phyloP scores from a whole-genome alignment of 1,139 yeast genomes.

The Debaryomyces nepalensis region DNA sequence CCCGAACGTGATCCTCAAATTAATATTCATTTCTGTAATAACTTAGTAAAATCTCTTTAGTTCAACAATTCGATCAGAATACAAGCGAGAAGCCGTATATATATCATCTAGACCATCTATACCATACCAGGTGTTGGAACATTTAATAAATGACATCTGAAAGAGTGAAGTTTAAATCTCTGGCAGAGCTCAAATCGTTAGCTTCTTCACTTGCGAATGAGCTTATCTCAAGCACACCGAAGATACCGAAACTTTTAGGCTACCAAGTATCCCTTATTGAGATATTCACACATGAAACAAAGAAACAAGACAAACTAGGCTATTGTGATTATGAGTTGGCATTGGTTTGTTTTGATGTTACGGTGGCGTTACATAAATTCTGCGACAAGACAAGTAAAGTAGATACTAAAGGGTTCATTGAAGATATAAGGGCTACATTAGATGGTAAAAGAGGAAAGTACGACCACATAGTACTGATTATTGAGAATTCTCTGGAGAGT shows the following conservation, averaged over 20 bases:
- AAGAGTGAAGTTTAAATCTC: constrained; percentile 9
- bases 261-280: constrained; percentile 41
- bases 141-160: constrained; percentile 8
- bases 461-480: constrained; percentile 12
- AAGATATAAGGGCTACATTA: constrained; percentile 29
- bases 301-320: constrained; percentile 30
- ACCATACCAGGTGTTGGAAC: no score
- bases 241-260: constrained; percentile 25
- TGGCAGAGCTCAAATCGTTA: constrained; percentile 11
- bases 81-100: not conserved
- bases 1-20: not conserved
- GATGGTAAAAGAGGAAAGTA: constrained; percentile 21
- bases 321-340: constrained; percentile 49
- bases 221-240: constrained; percentile 13
- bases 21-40: not conserved
- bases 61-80: not conserved
- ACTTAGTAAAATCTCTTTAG: not conserved
- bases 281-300: constrained; percentile 37
- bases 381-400: constrained; percentile 18
- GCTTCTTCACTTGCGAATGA: constrained; percentile 13
- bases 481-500: not conserved
- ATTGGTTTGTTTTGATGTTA: constrained; percentile 31
- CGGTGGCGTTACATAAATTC: constrained; percentile 22
- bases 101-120: no score
- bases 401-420: constrained; percentile 26